Conservation (phyloP, 805 yeast genomes). For the Cyberlindnera japonica region DNA sequence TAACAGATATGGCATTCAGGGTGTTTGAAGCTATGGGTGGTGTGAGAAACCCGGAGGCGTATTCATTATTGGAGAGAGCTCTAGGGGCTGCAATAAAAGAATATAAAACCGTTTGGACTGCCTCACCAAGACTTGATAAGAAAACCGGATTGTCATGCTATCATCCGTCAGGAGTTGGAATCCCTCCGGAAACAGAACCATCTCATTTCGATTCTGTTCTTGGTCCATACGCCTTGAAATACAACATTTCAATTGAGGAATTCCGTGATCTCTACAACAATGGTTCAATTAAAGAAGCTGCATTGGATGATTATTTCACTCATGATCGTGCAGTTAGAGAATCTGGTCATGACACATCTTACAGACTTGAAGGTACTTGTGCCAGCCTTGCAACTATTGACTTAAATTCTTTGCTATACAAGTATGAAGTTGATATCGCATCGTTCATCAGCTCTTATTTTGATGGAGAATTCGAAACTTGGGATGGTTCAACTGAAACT, state of each 20-base stretch:
- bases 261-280: conserved; percentile 68
- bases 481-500: conserved; percentile 39
- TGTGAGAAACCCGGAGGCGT: conserved; percentile 43
- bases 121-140: conserved; percentile 67
- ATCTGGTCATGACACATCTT: conserved; percentile 93
- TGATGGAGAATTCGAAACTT: conserved; percentile 41
- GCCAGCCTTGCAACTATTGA: conserved; percentile 91
- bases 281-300: conserved; percentile 66
- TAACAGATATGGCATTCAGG: conserved; percentile 85
- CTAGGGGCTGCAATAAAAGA: conserved; percentile 80
- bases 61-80: conserved; percentile 62
- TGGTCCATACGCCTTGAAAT: conserved; percentile 62
- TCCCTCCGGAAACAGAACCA: conserved; percentile 95
- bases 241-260: conserved; percentile 52
- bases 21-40: conserved; percentile 59
- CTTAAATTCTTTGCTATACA: conserved; percentile 78
- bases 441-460: conserved; percentile 53
- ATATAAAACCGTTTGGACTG: conserved; percentile 76
- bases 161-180: conserved; percentile 87
- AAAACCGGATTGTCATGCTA: conserved; percentile 81
- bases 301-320: conserved; percentile 79
- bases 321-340: conserved; percentile 96
- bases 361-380: conserved; percentile 84
- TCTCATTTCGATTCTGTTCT: conserved; percentile 78
- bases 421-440: conserved; percentile 86